Evolutionary conservation across 2,329 filamentous ascomycete genomes (phyloP), one percentile per base, ranked within the genome.

Genomic region (Beauveria bassiana): DNA sequence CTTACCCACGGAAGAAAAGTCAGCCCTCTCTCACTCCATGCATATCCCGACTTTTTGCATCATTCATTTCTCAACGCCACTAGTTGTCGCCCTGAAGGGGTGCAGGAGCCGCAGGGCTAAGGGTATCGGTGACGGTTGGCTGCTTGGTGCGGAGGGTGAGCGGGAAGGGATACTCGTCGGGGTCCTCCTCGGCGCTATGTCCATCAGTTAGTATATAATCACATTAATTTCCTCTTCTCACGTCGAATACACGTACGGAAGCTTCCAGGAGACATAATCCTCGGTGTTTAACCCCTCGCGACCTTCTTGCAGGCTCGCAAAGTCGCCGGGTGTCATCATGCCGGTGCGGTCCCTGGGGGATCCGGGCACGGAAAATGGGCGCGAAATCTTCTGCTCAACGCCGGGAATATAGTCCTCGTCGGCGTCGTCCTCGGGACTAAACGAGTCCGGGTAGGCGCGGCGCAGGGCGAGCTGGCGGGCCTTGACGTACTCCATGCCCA

Each of bases 401-500:
- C 91, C 90, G 58, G 92, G 91, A 70, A 98, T 96, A 76, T 93
- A 95, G 72, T 95, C 90, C 65, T 90, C 90, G 70, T 92, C 88
- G 60, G 90, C 90, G 70, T 92, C 88, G 60, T 91, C 89, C 14
- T 93, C 89, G 59, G 86, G 84, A 49, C 85, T 82, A 73, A 96
- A 99, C 3, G 91, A 93, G 58, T 83, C 81, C 55, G 95, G 93
- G 75, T 98, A 99, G 22, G 95, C 95, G 75, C 95, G 85, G 69
- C 95, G 84, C 65, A 99, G 80, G 26, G 95, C 95, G 70, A 99
- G 77, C 75, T 98, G 95, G 54, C 95, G 86, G 40, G 95, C 95
- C 81, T 98, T 99, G 77, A 97, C 91, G 72, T 99, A 99, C 77
- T 99, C 95, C 87, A 98, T 88, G 24, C 95, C 95, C 95, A 99